Percentiles rank a stretch among this genome's conserved stretches.
Evolutionary conservation across 176 grass and related monocot genomes (phyloP).

Genomic region (Juncus inflexus): DNA sequence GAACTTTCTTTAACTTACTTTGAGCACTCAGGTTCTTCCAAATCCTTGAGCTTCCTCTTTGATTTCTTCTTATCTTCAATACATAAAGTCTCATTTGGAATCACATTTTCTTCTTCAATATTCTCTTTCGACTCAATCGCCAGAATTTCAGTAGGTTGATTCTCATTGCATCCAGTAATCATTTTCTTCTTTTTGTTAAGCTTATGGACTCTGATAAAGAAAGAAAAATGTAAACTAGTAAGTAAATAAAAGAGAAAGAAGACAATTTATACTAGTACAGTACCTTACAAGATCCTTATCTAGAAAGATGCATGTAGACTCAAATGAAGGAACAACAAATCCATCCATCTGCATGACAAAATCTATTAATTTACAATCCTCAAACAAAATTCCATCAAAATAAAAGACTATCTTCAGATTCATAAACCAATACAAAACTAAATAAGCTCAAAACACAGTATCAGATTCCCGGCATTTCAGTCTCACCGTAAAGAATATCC

Average conservation of each 20-base stretch:
- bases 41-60: constrained; percentile 56
- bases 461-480: not conserved
- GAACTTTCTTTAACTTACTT: constrained; percentile 45
- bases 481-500: constrained; percentile 47
- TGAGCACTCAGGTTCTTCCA: constrained; percentile 42
- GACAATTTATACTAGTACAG: constrained; percentile 31
- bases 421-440: not conserved
- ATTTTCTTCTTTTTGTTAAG: constrained; percentile 31
- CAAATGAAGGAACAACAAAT: constrained; percentile 55
- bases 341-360: constrained; percentile 72
- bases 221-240: constrained; percentile 16
- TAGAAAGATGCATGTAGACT: constrained; percentile 71
- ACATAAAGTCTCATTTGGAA: constrained; percentile 27
- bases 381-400: not conserved
- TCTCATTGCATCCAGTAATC: constrained; percentile 31
- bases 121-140: constrained; percentile 35
- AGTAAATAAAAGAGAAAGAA: not conserved
- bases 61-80: constrained; percentile 22
- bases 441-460: not conserved
- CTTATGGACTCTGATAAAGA: constrained; percentile 50
- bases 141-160: constrained; percentile 35
- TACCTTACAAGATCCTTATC: constrained; percentile 86
- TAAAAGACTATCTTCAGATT: not conserved
- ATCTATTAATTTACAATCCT: constrained; percentile 3
- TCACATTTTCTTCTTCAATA: constrained; percentile 26